Evolutionary conservation across 306 rosid species (phyloP).

Genomic region (Malus asiatica): DNA sequence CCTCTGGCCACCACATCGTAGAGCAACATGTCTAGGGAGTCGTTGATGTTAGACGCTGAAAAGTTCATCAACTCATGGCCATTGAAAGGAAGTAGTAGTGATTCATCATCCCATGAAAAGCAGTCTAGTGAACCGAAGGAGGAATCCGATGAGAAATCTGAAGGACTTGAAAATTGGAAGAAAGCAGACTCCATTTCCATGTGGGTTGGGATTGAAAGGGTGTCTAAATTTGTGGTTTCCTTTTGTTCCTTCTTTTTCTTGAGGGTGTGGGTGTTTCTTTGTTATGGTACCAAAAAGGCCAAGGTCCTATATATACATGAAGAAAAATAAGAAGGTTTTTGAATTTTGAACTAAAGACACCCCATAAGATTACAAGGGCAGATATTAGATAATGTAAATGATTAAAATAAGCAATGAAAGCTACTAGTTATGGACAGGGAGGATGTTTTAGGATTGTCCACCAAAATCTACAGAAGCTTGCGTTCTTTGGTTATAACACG

Average conservation of each 20-base stretch:
- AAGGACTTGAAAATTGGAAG: conserved; percentile 4
- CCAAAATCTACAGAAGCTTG: not conserved
- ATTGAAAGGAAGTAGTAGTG: conserved; percentile 1
- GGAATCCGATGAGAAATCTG: conserved; percentile 20
- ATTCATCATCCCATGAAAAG: conserved; percentile 15
- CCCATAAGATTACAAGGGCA: not conserved
- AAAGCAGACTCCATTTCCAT: conserved; percentile 16
- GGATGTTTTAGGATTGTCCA: conserved; percentile 11
- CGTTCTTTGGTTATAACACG: not conserved
- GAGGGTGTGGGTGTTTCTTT: not conserved
- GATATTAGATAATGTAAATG: not conserved
- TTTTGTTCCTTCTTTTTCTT: not conserved
- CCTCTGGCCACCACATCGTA: conserved; percentile 1
- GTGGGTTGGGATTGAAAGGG: not conserved
- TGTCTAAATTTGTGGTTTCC: not conserved
- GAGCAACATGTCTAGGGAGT: conserved; percentile 9
- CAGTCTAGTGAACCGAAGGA: conserved; percentile 14
- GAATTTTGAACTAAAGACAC: not conserved
- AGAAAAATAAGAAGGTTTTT: not conserved
- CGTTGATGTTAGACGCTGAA: conserved; percentile 6
- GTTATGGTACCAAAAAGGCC: not conserved
- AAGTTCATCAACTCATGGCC: not conserved
- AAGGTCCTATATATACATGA: conserved; percentile 16
- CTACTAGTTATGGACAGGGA: conserved; percentile 1
- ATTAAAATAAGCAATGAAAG: not conserved